Evolutionary conservation across 768 basidiomycete genomes (phyloP).

Genomic region (Rossbeevera mucosa): DNA sequence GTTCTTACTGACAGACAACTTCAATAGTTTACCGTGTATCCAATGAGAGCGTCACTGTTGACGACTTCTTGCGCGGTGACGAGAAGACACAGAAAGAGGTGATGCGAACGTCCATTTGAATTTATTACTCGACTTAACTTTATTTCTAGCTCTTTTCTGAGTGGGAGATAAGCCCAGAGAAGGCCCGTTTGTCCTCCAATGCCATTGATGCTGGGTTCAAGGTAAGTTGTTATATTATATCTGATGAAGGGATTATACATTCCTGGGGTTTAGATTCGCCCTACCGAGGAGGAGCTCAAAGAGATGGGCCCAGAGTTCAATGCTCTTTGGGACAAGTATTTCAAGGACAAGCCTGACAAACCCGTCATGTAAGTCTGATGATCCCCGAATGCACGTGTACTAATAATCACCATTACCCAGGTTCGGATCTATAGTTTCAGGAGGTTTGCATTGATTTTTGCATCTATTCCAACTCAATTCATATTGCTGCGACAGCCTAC

Average conservation of each 20-base stretch:
- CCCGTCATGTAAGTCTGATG: constrained; percentile 53
- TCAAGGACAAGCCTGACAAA: constrained; percentile 79
- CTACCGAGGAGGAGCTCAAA: constrained; percentile 63
- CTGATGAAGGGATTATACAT: background rate
- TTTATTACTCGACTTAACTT: background rate
- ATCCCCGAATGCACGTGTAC: background rate
- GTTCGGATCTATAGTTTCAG: constrained; percentile 66
- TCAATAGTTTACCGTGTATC: constrained; percentile 60
- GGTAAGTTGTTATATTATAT: constrained; percentile 31
- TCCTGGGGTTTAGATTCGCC: constrained; percentile 49
- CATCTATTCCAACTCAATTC: background rate
- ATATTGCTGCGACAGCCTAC: constrained; percentile 39
- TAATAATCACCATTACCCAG: constrained; percentile 17
- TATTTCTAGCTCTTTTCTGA: constrained; percentile 47
- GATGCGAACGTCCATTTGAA: background rate
- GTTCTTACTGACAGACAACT: background rate
- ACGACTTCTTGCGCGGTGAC: constrained; percentile 69
- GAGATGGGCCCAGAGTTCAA: constrained; percentile 79
- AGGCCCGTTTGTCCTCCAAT: constrained; percentile 64
- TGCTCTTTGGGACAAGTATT: constrained; percentile 61
- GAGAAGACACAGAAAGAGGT: constrained; percentile 55
- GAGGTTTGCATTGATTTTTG: constrained; percentile 32
- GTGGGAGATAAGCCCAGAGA: constrained; percentile 65
- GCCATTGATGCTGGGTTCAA: constrained; percentile 75
- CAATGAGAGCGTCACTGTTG: constrained; percentile 56